Base-by-base conservation (phyloP, 2,329 filamentous ascomycete species). In the Fusarium buharicum region DNA sequence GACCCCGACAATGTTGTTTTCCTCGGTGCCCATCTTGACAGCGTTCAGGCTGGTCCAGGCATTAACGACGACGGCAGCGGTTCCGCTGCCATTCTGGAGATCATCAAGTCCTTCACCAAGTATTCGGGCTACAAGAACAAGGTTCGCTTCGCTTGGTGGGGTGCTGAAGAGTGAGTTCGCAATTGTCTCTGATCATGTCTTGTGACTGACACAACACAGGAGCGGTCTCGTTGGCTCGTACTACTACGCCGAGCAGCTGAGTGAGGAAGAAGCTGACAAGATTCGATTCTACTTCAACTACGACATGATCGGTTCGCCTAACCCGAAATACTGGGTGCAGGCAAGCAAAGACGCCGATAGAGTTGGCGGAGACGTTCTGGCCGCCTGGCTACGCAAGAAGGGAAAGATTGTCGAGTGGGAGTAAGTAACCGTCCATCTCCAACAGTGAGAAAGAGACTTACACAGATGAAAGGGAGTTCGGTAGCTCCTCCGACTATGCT, bases 211-310 rank as follows among this genome's bases (percentile, higher is more conserved):
- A 18, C 20, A 0, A 2, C 28, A 27, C 10, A 76, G 74, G 68
- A 72, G 71, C 33, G 79, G 79, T n/a, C 72, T 81, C 14, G 60
- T 78, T 41, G 80, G 79, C n/a, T 80, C 78, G 6, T 66, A 76
- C 17, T 72, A 78, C 70, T 81, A 80, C 54, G 75, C 72, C 2
- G 54, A 70, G 13, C 69, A 72, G 7, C 73, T 81, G 24, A 68
- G 73, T 11, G 66, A 73, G 18, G 68, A 70, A 2, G 77, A 80
- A 39, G 73, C 74, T 0, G 77, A 83, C 58, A 86, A 85, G 73
- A 86, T 90, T 68, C 80, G 82, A 3, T 84, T 90, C 28, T 88
- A 89, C 77, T 84, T 90, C 72, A 88, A 90, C 77, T 89, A 88
- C 68, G 88, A 90, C 74, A 90, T 90, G 88, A 87, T 90, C 52